Evolutionary conservation across 805 yeast species (phyloP).

Genomic region (Cephaloascus fragrans): DNA sequence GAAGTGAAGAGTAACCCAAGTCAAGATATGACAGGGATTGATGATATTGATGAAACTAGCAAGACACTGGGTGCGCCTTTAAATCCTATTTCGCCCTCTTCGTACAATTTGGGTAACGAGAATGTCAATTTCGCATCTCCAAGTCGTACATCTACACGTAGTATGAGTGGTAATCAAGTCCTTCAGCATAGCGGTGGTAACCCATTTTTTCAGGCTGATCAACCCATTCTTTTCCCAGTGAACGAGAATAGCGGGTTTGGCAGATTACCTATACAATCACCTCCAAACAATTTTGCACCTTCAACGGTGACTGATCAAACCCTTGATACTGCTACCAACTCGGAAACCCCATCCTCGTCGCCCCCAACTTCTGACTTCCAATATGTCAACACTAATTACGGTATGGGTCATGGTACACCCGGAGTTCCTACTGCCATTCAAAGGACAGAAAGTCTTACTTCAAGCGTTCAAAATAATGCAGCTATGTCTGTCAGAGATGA

Average conservation of each 20-base stretch:
- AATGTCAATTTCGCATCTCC: neutral
- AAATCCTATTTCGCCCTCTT: neutral
- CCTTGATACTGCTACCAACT: constrained; percentile 3
- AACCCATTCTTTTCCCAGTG: constrained; percentile 4
- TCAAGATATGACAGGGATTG: constrained; percentile 18
- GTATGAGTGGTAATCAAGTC: too few species aligned
- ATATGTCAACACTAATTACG: constrained; percentile 23
- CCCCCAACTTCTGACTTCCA: constrained; percentile 39
- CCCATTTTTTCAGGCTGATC: neutral
- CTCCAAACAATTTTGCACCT: constrained; percentile 1
- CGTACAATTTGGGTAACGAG: neutral
- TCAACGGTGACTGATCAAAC: constrained; percentile 3
- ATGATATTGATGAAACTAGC: neutral
- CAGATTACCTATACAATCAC: constrained; percentile 1
- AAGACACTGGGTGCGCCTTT: too few species aligned
- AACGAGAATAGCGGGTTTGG: neutral
- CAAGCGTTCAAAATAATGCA: constrained; percentile 88
- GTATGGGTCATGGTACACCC: constrained; percentile 27
- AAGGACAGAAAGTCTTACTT: constrained; percentile 73
- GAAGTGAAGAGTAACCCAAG: constrained; percentile 17
- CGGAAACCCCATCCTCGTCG: constrained; percentile 38
- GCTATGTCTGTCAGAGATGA: constrained; percentile 85
- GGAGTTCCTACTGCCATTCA: constrained; percentile 30
- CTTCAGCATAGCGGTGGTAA: constrained; percentile 1
- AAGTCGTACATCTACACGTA: too few species aligned